Conservation (phyloP, 495 filamentous ascomycete genomes). For the Rhizodiscina lignyota region DNA sequence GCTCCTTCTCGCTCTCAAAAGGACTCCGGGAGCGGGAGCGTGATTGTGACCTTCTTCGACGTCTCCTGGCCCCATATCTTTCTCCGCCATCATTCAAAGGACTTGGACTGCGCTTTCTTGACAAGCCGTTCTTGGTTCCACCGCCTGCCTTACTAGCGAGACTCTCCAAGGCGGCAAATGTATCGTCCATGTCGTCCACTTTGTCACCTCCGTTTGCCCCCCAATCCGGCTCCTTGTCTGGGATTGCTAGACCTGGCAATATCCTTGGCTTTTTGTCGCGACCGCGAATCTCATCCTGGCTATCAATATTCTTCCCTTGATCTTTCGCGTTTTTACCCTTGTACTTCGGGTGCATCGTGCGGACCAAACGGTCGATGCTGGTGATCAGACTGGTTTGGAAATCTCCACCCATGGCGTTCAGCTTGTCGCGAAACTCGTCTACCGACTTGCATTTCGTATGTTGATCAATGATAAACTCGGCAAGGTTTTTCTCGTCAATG, state of each 20-base stretch:
- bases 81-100: slow-evolving; percentile 31
- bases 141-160: slow-evolving; percentile 42
- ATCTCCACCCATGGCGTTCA: slow-evolving; percentile 63
- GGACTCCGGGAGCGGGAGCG: slow-evolving; percentile 17
- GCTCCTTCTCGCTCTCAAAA: slow-evolving; percentile 37
- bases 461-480: slow-evolving; percentile 88
- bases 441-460: slow-evolving; percentile 57
- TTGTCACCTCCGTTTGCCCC: slow-evolving; percentile 23
- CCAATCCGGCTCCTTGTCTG: slow-evolving; percentile 56
- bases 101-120: slow-evolving; percentile 26
- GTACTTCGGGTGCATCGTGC: slow-evolving; percentile 80
- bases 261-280: slow-evolving; percentile 52
- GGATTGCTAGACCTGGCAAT: slow-evolving; percentile 79
- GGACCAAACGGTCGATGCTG: slow-evolving; percentile 74
- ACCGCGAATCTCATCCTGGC: slow-evolving; percentile 17
- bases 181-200: slow-evolving; percentile 71
- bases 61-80: background rate
- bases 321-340: slow-evolving; percentile 29
- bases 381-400: slow-evolving; percentile 82
- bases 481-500: slow-evolving; percentile 81
- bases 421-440: slow-evolving; percentile 50
- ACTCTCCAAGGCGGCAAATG: slow-evolving; percentile 76
- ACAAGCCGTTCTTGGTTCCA: slow-evolving; percentile 31
- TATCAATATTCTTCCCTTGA: slow-evolving; percentile 10
- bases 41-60: background rate